phyloP scores from a whole-genome alignment of 306 rosid genomes.

The Cicer chorassanicum region DNA sequence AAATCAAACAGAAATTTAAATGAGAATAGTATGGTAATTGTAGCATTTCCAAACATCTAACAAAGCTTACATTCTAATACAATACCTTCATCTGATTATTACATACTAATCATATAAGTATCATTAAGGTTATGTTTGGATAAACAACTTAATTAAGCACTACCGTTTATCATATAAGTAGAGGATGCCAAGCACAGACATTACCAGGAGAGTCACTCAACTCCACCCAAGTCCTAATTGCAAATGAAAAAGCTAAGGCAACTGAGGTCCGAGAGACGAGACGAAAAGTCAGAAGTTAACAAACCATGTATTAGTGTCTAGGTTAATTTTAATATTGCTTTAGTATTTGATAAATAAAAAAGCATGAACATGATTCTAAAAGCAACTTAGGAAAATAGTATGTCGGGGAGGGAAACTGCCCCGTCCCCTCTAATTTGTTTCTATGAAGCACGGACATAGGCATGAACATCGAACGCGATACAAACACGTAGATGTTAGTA shows the following conservation, averaged over 20 bases:
- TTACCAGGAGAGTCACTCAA: neutral
- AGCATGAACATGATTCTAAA: neutral
- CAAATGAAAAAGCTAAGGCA: neutral
- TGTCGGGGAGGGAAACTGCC: neutral
- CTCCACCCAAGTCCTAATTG: no score
- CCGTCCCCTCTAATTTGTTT: neutral
- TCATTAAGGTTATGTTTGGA: no score
- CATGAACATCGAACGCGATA: no score
- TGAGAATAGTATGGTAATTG: conserved; percentile 4
- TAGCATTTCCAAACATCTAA: conserved; percentile 37
- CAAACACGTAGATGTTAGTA: no score
- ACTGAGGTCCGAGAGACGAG: neutral
- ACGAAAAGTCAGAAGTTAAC: neutral
- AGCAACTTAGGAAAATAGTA: neutral
- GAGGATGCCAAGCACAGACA: neutral
- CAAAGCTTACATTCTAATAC: conserved; percentile 1
- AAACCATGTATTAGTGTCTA: neutral
- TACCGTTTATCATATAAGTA: neutral
- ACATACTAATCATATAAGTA: neutral
- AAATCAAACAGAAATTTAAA: conserved; percentile 20
- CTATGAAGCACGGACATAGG: no score
- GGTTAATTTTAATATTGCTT: neutral
- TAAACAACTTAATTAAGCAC: no score
- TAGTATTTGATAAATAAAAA: neutral
- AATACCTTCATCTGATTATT: conserved; percentile 35